These are phyloP conservation scores for Sisymbrium irio DNA, from an alignment of 345 rosid genomes.

Conservation along the genomic window DNA sequence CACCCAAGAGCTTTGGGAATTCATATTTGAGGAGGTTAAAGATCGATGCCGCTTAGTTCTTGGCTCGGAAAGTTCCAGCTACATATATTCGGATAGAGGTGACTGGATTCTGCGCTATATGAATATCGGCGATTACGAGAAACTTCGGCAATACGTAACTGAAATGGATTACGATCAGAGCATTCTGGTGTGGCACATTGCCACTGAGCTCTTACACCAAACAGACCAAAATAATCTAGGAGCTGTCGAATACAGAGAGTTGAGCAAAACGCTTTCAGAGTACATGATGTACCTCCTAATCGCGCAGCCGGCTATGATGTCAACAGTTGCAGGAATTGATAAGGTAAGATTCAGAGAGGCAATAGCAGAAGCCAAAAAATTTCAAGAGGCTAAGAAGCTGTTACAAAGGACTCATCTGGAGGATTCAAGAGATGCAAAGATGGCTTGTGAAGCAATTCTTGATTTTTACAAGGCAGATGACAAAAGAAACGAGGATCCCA, in stretches of 20 bases:
- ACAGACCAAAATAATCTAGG: too few species aligned
- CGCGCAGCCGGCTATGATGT: conserved; percentile 41
- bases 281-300: conserved; percentile 55
- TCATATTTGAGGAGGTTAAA: conserved; percentile 41
- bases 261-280: conserved; percentile 47
- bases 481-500: neutral
- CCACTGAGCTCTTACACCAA: conserved; percentile 50
- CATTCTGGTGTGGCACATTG: conserved; percentile 50
- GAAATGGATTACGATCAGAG: conserved; percentile 37
- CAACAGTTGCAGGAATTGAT: conserved; percentile 46
- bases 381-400: conserved; percentile 15
- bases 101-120: conserved; percentile 37
- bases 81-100: conserved; percentile 44
- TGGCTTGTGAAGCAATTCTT: conserved; percentile 27
- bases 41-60: conserved; percentile 18
- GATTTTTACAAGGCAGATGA: neutral
- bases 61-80: conserved; percentile 36
- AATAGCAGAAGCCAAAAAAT: conserved; percentile 28
- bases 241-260: neutral
- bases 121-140: neutral
- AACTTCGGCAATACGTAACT: conserved; percentile 30
- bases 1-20: conserved; percentile 42
- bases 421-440: neutral
- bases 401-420: conserved; percentile 14
- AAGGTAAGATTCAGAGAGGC: conserved; percentile 45